Conservation (phyloP, 2,329 filamentous ascomycete species). For the Colletotrichum trifolii region DNA sequence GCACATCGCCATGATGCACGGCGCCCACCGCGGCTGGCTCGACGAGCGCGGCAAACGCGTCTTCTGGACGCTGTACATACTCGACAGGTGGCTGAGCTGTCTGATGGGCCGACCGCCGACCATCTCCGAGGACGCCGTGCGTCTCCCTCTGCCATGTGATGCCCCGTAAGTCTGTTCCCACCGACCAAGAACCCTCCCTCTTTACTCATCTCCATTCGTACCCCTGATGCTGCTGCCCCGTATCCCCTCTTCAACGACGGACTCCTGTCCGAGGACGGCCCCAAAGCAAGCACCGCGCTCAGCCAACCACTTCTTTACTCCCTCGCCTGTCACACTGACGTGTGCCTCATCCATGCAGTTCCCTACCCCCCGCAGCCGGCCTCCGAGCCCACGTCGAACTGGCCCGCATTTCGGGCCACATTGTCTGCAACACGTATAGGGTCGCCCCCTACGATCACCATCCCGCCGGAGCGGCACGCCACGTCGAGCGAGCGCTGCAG, state of each 20-base stretch:
- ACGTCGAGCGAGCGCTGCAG: conserved; percentile 52
- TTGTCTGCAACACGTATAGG: conserved; percentile 59
- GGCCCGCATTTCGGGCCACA: conserved; percentile 58
- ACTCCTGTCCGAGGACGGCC: conserved; percentile 11
- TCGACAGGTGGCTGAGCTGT: conserved; percentile 61
- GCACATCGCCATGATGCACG: conserved; percentile 60
- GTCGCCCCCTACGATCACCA: conserved; percentile 47
- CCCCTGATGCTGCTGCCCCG: background rate
- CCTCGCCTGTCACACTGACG: background rate
- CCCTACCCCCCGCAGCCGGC: conserved; percentile 56
- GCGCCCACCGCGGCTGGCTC: conserved; percentile 56
- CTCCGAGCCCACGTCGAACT: conserved; percentile 59
- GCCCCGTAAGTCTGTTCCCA: conserved; percentile 48
- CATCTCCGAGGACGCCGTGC: conserved; percentile 60
- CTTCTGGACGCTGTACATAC: conserved; percentile 64
- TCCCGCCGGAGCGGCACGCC: conserved; percentile 42
- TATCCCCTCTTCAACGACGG: background rate
- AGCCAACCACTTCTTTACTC: conserved; percentile 2
- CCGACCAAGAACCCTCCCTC: no score
- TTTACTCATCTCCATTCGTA: no score
- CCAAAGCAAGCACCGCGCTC: background rate
- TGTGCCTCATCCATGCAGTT: conserved; percentile 42
- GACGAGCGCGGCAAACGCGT: conserved; percentile 58
- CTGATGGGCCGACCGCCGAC: conserved; percentile 61
- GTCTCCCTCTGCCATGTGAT: conserved; percentile 53